These are phyloP conservation scores for Fusarium pilosicola DNA, from an alignment of 2,329 filamentous ascomycete genomes.

Conservation along the genomic window DNA sequence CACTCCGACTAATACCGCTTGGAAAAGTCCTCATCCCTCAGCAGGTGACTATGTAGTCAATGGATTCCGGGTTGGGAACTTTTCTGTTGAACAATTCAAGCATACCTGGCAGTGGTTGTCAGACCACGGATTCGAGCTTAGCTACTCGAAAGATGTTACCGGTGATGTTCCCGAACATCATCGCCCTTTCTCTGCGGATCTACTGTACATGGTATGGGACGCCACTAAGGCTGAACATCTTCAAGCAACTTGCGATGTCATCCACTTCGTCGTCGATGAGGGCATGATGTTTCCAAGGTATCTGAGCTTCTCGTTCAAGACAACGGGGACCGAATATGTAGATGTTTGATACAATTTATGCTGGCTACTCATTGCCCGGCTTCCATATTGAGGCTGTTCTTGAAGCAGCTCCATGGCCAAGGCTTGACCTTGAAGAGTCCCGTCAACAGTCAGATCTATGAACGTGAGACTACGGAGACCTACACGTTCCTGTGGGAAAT, in stretches of 20 bases:
- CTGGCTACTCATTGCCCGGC: not conserved
- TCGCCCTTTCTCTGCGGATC: not conserved
- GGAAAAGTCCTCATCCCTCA: not conserved
- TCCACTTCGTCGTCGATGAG: not conserved
- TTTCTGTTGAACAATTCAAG: not conserved
- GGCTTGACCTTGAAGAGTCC: not conserved
- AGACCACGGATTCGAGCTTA: not conserved
- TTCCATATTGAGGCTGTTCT: not conserved
- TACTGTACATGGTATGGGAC: not conserved
- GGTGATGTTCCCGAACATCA: not conserved
- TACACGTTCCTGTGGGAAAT: not conserved
- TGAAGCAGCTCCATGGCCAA: not conserved
- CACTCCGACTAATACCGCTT: not conserved
- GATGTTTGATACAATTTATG: not conserved
- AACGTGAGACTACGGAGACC: not conserved
- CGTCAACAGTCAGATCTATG: not conserved
- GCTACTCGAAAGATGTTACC: not conserved
- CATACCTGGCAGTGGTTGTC: not conserved
- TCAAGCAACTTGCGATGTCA: not conserved
- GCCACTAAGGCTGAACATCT: not conserved
- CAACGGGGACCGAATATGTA: fast-evolving
- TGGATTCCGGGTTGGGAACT: not conserved
- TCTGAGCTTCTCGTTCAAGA: fast-evolving
- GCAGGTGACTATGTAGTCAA: not conserved
- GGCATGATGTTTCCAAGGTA: not conserved